phyloP scores from a whole-genome alignment of 192 early-diverging fungal genomes.

The Funneliformis geosporum region DNA sequence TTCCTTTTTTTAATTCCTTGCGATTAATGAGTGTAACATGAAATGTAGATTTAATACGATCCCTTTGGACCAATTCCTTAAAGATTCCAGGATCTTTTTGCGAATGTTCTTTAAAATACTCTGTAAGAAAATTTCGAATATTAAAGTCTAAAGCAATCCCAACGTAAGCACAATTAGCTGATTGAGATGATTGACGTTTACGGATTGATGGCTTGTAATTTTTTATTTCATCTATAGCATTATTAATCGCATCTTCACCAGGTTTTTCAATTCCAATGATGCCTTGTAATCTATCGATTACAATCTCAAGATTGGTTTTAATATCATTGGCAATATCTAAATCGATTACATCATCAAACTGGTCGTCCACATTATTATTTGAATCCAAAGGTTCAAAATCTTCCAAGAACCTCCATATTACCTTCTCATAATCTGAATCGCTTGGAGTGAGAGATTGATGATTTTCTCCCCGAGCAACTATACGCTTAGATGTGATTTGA shows the following conservation, averaged over 20 bases:
- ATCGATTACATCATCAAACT: conserved; percentile 61
- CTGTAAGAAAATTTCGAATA: conserved; percentile 31
- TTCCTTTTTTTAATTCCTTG: conserved; percentile 33
- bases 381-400: conserved; percentile 57
- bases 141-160: conserved; percentile 30
- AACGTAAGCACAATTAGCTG: conserved; percentile 30
- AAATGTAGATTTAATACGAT: conserved; percentile 32
- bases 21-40: conserved; percentile 60
- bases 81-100: conserved; percentile 33
- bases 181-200: conserved; percentile 38
- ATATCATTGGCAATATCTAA: conserved; percentile 53
- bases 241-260: conserved; percentile 47
- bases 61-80: conserved; percentile 27
- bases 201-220: conserved; percentile 46
- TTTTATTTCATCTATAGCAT: conserved; percentile 52
- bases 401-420: conserved; percentile 61
- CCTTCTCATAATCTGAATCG: conserved; percentile 52
- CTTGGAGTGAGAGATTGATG: conserved; percentile 81
- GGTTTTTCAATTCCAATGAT: conserved; percentile 36
- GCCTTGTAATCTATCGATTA: conserved; percentile 45
- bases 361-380: conserved; percentile 47
- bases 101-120: conserved; percentile 27
- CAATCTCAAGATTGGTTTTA: conserved; percentile 44
- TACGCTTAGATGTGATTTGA: conserved; percentile 53
- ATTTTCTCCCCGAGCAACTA: conserved; percentile 69